A percentile compares a stretch with the other conserved stretches of the same genome.
These are phyloP conservation scores for Euphorbia neoarborescens DNA, from an alignment of 441 rosid genomes.

Conservation along the genomic window DNA sequence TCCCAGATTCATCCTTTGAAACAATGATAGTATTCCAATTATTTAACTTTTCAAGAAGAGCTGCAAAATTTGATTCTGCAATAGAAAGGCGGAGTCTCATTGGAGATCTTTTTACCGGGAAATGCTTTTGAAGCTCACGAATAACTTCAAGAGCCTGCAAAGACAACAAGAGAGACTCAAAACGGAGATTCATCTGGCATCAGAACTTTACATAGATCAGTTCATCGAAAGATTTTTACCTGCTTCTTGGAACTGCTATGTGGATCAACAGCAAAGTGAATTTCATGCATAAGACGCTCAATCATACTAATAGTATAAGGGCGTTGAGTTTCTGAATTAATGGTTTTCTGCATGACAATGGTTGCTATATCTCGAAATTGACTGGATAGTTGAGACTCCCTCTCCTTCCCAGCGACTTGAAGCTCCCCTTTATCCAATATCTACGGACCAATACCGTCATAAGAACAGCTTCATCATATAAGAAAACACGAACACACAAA, in stretches of 20 bases:
- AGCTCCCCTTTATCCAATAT: constrained; percentile 96
- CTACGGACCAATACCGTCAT: constrained; percentile 24
- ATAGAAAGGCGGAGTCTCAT: constrained; percentile 71
- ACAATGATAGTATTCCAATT: constrained; percentile 53
- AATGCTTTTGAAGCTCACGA: constrained; percentile 86
- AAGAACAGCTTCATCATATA: not conserved
- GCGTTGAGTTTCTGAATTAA: constrained; percentile 78
- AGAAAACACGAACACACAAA: not conserved
- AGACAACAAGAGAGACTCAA: not conserved
- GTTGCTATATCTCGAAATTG: constrained; percentile 95
- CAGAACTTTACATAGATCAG: not conserved
- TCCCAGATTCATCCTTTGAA: constrained; percentile 69
- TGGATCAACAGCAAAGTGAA: constrained; percentile 87
- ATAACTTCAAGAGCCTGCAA: constrained; percentile 84
- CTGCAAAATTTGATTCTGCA: constrained; percentile 34
- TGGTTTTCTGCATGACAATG: constrained; percentile 90
- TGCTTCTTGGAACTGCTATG: constrained; percentile 88
- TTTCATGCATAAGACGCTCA: constrained; percentile 87
- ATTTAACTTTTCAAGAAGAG: constrained; percentile 54
- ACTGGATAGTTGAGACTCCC: constrained; percentile 79
- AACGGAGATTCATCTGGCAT: not conserved
- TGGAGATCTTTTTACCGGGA: constrained; percentile 82
- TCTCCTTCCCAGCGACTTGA: constrained; percentile 95
- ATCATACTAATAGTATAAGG: constrained; percentile 97
- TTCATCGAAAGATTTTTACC: constrained; percentile 28